Base-by-base conservation (phyloP, 805 yeast genomes). In the Kluyveromyces nonfermentans region DNA sequence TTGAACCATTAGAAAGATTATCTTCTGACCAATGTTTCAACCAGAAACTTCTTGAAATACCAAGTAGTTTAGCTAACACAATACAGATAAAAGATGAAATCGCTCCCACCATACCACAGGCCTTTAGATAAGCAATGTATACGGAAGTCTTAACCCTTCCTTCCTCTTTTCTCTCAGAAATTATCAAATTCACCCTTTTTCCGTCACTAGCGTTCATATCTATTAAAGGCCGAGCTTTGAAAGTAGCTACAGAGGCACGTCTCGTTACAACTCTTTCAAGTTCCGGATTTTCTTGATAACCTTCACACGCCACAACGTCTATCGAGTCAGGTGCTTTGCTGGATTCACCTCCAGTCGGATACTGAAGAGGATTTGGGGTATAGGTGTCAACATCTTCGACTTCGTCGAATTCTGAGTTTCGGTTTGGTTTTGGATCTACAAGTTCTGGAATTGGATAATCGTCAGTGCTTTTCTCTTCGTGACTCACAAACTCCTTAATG, bases 21-120 rank as follows among this genome's bases (percentile, higher is more conserved):
- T 65, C 59, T 51, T 80, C 85, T 1, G 87, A 75, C 89, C 89
- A 82, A 47, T 72, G 67, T 50, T 80, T 81, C 51, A 82, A 67
- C 81, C 85, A 79, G 56, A 76, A 77, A 55, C 74, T 78, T 37
- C 77, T 75, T 7, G 66, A 62, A 18, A 69, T 52, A 16, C 63
- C 60, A 38, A 63, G 56, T 12, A 73, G 59, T 15, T 70, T 67
- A 3, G 64, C 50, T 28, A 62, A 22, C 51, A 69, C 51, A 56
- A 71, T 49, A 35, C 61, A 48, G 37, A 61, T 52, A 49, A 78
- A 52, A 40, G 69, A 59, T 1, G 68, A 42, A n/a, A 59, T n/a
- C 20, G 73, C 73, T 30, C 82, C 82, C 1, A 57, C 22, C 28
- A 65, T 51, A 6, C 80, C 74, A 60, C 86, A 80, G 1, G 88